Conservation (phyloP, 495 filamentous ascomycete genomes). For the Aspergillus bridgeri region DNA sequence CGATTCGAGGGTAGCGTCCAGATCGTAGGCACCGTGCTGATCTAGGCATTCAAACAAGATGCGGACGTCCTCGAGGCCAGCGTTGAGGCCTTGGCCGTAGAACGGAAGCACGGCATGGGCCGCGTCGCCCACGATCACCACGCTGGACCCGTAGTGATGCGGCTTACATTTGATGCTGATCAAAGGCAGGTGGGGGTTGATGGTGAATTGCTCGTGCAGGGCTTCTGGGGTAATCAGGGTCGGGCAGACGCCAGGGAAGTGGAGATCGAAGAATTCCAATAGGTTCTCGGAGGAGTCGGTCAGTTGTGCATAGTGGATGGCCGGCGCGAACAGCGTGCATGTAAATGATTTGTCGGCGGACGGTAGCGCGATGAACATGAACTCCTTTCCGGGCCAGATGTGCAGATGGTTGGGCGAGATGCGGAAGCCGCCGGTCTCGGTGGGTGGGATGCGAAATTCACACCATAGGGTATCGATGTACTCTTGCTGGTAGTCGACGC, state of each 20-base stretch:
- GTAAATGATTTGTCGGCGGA: slow-evolving; percentile 88
- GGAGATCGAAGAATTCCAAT: slow-evolving; percentile 65
- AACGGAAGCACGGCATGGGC: slow-evolving; percentile 98
- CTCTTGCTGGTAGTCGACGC: slow-evolving; percentile 87
- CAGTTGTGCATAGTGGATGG: slow-evolving; percentile 48
- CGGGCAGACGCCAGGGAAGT: slow-evolving; percentile 85
- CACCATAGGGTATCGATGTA: slow-evolving; percentile 98
- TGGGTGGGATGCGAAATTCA: slow-evolving; percentile 79
- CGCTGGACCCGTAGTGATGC: slow-evolving; percentile 74
- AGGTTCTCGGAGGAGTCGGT: slow-evolving; percentile 54
- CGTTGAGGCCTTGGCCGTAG: slow-evolving; percentile 86
- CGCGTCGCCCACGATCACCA: slow-evolving; percentile 86
- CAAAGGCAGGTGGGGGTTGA: slow-evolving; percentile 84
- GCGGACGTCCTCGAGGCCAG: slow-evolving; percentile 80
- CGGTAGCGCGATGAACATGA: slow-evolving; percentile 98
- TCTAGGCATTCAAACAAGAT: slow-evolving; percentile 74
- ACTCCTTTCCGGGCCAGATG: slow-evolving; percentile 89
- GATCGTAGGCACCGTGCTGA: slow-evolving; percentile 51
- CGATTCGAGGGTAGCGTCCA: slow-evolving; percentile 28
- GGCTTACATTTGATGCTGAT: slow-evolving; percentile 90
- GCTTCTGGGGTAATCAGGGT: slow-evolving; percentile 68
- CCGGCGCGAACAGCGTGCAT: slow-evolving; percentile 86
- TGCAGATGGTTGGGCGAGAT: slow-evolving; percentile 91
- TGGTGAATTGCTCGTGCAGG: slow-evolving; percentile 65
- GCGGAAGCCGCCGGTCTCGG: slow-evolving; percentile 55